Conservation (phyloP, 208 protist species). For the Acanthamoeba polyphaga region DNA sequence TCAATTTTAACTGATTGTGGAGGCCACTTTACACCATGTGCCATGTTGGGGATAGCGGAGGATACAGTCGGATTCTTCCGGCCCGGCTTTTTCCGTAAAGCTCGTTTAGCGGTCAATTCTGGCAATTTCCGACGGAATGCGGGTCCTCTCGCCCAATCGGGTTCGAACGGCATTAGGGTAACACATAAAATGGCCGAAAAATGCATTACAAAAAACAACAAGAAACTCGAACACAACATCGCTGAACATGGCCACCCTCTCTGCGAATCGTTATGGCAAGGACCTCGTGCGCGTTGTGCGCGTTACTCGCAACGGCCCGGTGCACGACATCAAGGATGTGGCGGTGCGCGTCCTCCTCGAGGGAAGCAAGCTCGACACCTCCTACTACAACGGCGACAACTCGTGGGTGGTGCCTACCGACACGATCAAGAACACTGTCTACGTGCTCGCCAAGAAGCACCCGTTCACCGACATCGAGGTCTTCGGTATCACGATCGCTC, state of each 20-base stretch:
- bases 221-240: neutral
- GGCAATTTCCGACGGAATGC: too few species aligned
- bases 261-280: constrained; percentile 83
- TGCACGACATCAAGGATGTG: constrained; percentile 77
- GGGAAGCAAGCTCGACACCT: constrained; percentile 40
- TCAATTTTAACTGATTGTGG: too few species aligned
- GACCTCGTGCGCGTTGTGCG: constrained; percentile 77
- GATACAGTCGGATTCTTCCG: too few species aligned
- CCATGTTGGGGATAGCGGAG: too few species aligned
- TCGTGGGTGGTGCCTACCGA: constrained; percentile 80
- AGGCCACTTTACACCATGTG: too few species aligned
- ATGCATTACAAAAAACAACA: too few species aligned
- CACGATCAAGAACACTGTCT: constrained; percentile 84
- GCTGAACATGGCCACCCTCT: constrained; percentile 66
- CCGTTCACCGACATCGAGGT: constrained; percentile 72
- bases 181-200: too few species aligned
- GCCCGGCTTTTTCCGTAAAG: too few species aligned
- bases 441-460: constrained; percentile 77
- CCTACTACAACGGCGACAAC: constrained; percentile 81
- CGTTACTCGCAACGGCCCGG: constrained; percentile 63
- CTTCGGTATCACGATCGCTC: neutral
- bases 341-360: constrained; percentile 79
- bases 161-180: too few species aligned
- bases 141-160: too few species aligned
- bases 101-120: too few species aligned